phyloP scores from a whole-genome alignment of 2,329 filamentous ascomycete species.

The Polytolypa hystricis region DNA sequence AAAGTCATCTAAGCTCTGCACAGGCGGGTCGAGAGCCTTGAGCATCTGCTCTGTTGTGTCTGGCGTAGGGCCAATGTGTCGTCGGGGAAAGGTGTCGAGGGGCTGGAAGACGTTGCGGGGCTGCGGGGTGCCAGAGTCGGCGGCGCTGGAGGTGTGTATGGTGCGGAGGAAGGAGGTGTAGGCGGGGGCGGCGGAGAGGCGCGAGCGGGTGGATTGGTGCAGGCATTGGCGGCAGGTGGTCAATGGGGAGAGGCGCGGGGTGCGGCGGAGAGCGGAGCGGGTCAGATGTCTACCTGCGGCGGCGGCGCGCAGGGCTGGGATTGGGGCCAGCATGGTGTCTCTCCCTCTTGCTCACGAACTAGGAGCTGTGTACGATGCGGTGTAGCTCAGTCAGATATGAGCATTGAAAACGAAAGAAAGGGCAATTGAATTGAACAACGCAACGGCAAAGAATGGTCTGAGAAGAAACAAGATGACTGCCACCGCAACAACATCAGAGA shows the following conservation, averaged over 20 bases:
- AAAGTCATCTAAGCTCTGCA: conserved; percentile 65
- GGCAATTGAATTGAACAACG: neutral
- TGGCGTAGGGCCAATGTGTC: conserved; percentile 77
- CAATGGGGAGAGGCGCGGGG: conserved; percentile 18
- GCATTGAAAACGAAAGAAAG: conserved; percentile 3
- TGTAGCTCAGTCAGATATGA: conserved; percentile 3
- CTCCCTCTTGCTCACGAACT: neutral
- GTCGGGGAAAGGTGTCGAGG: conserved; percentile 56
- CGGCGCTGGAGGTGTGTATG: conserved; percentile 84
- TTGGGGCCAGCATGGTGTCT: conserved; percentile 11
- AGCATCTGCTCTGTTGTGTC: conserved; percentile 67
- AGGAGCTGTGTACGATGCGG: neutral
- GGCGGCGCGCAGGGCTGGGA: conserved; percentile 10
- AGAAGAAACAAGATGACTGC: neutral
- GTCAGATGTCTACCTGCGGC: conserved; percentile 10
- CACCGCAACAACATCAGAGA: neutral
- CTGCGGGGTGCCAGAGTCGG: conserved; percentile 56
- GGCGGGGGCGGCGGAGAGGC: conserved; percentile 1
- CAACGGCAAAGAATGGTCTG: neutral
- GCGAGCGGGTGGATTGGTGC: conserved; percentile 18
- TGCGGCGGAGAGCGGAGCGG: conserved; percentile 3
- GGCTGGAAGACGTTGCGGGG: conserved; percentile 33
- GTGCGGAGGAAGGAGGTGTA: conserved; percentile 17
- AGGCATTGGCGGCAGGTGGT: conserved; percentile 21
- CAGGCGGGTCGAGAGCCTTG: conserved; percentile 62